Percentiles rank a stretch among this genome's conserved stretches.
Conservation (phyloP, 805 yeast species). For the Maudiozyma barnettii region DNA sequence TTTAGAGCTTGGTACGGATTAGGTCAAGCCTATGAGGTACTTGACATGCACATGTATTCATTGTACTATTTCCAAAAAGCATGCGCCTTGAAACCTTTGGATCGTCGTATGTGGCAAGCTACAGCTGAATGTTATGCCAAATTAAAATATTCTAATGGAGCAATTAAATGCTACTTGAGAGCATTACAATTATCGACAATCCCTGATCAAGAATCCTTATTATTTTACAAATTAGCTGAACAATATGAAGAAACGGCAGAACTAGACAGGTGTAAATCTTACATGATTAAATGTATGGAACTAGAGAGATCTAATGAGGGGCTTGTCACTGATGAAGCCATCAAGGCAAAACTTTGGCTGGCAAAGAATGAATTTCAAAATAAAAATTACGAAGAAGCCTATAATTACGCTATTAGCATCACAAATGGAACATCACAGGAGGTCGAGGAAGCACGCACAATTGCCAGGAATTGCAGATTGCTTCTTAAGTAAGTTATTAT, state of each 20-base stretch:
- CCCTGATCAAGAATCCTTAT: constrained; percentile 44
- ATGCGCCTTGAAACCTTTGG: constrained; percentile 77
- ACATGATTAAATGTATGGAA: constrained; percentile 53
- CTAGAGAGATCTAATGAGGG: constrained; percentile 54
- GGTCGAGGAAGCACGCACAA: constrained; percentile 79
- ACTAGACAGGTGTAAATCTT: constrained; percentile 41
- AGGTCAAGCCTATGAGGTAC: constrained; percentile 95
- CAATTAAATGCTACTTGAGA: constrained; percentile 72
- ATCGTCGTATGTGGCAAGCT: constrained; percentile 94
- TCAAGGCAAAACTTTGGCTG: constrained; percentile 79
- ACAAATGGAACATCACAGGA: constrained; percentile 71
- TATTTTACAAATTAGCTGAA: constrained; percentile 54
- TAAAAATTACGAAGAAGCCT: constrained; percentile 57
- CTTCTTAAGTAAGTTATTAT: constrained; percentile 29
- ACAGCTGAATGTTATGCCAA: constrained; percentile 83
- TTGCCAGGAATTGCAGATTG: constrained; percentile 68
- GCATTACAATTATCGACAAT: constrained; percentile 50
- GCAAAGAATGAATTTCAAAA: constrained; percentile 55
- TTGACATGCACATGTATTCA: constrained; percentile 90
- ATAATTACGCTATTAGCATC: constrained; percentile 61
- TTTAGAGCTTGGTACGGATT: constrained; percentile 97
- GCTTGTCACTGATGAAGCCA: constrained; percentile 53
- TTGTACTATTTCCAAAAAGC: constrained; percentile 88
- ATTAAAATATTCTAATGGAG: constrained; percentile 57
- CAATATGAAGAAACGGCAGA: constrained; percentile 53